phyloP scores from a whole-genome alignment of 176 grass and related monocot species.

The Tillandsia fasciculata region DNA sequence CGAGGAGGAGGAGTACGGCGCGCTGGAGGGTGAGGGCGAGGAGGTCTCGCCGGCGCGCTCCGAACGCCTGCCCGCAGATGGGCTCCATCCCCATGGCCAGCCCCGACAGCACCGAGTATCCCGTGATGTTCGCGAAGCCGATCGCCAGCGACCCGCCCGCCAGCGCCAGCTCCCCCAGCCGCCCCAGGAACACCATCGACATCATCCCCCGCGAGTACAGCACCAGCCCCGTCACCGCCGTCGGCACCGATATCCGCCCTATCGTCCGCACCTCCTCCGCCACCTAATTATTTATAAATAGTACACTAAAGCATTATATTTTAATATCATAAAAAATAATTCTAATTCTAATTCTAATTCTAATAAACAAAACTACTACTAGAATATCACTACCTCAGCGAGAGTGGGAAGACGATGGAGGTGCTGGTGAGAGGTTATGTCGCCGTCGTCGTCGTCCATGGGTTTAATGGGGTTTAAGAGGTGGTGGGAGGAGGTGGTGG shows the following conservation, averaged over 20 bases:
- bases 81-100: conserved; percentile 96
- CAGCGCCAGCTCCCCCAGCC: conserved; percentile 63
- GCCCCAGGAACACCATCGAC: conserved; percentile 91
- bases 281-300: conserved; percentile 33
- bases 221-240: conserved; percentile 68
- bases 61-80: conserved; percentile 91
- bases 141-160: conserved; percentile 77
- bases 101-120: conserved; percentile 82
- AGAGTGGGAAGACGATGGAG: conserved; percentile 16
- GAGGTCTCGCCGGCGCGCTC: conserved; percentile 49
- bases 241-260: conserved; percentile 66
- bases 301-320: conserved; percentile 6
- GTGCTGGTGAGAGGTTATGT: background rate
- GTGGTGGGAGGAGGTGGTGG: conserved; percentile 14
- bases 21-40: conserved; percentile 78
- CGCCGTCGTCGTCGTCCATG: conserved; percentile 1
- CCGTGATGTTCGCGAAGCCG: conserved; percentile 94
- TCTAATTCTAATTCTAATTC: background rate
- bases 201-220: conserved; percentile 86
- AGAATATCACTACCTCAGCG: conserved; percentile 16
- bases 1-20: conserved; percentile 66
- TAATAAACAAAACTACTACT: too few species aligned
- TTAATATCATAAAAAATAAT: conserved; percentile 17
- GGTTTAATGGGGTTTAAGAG: conserved; percentile 27
- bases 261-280: conserved; percentile 62